phyloP scores from a whole-genome alignment of 345 rosid species.

The Mercurialis annua region DNA sequence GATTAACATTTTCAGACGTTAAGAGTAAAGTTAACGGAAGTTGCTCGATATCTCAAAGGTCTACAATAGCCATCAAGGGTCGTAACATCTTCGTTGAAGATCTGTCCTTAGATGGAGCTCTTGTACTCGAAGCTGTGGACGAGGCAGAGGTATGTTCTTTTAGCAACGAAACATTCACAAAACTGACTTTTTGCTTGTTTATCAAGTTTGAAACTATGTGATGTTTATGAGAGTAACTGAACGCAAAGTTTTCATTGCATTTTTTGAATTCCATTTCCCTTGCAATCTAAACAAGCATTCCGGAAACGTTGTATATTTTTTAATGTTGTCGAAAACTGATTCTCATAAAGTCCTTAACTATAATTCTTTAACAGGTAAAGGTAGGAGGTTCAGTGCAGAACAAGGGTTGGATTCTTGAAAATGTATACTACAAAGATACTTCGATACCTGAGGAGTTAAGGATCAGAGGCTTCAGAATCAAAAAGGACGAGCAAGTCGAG shows the following conservation, averaged over 20 bases:
- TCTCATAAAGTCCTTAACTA: neutral
- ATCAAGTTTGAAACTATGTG: neutral
- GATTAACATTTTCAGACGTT: conserved; percentile 64
- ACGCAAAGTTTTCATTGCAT: neutral
- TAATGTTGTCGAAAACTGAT: neutral
- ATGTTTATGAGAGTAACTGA: neutral
- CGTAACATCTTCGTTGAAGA: conserved; percentile 46
- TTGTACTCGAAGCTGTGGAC: conserved; percentile 60
- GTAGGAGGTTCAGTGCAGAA: conserved; percentile 63
- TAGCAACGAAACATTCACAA: neutral
- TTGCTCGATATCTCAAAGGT: conserved; percentile 65
- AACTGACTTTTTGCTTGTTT: neutral
- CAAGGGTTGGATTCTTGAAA: conserved; percentile 77
- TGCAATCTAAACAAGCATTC: neutral
- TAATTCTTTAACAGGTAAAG: conserved; percentile 46
- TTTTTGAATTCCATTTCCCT: neutral
- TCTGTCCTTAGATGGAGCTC: conserved; percentile 78
- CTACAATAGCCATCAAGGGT: conserved; percentile 72
- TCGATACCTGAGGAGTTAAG: conserved; percentile 70
- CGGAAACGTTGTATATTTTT: neutral
- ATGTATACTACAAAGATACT: conserved; percentile 63
- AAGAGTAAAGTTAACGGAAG: conserved; percentile 57
- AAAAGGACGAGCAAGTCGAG: conserved; percentile 66
- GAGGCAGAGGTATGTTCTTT: conserved; percentile 64
- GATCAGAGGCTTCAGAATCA: conserved; percentile 73